Evolutionary conservation across 768 basidiomycete genomes (phyloP), one percentile per base, ranked within the genome.

Genomic region (Holtermanniella nyarrowii): DNA sequence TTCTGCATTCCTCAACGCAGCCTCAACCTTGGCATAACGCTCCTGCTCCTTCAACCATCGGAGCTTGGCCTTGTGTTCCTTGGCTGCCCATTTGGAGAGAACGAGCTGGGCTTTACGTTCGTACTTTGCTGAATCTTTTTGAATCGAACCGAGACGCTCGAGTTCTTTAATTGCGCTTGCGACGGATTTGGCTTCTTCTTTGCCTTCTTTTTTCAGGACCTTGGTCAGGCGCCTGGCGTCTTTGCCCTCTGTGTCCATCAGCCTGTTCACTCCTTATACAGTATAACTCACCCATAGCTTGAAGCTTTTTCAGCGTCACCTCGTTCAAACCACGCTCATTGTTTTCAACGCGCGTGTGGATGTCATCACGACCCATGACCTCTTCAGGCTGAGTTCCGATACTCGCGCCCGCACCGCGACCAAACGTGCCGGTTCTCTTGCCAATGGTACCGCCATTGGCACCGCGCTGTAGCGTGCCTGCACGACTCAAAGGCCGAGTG

Each of bases 131-230:
- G 83, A 80, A 2, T 73, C 72, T 64, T 80, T 81, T 61, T 87
- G 86, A n/a, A 83, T 69, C 66, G 75, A 76, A 65, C 85, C 84
- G n/a, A 87, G 69, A 24, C 80, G 74, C 2, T 77, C 77, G 20
- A 88, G 79, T 55, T 84, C 82, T 49, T 76, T 77, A 58, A 87
- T 76, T 3, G 82, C 80, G 3, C 78, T 73, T 20, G 73, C 70
- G 20, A 89, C 69, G 0, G 83, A 77, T 54, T 77, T 74, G 64
- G 80, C 80, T 69, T 87, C 85, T 1, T 78, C 75, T 62, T 80
- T 81, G 0, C 77, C 82, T 69, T 86, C 86, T 1, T 75, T 70
- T 68, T 78, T 81, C 60, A 88, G 79, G 27, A 88, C 77, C 63
- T 80, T 86, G 5, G 81, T 78, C 27, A 87, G 72, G 37, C 73